A percentile compares a stretch with the other conserved stretches of the same genome.
These are phyloP conservation scores for Alternaria gaisen DNA, from an alignment of 2,329 filamentous ascomycete species.

Conservation along the genomic window DNA sequence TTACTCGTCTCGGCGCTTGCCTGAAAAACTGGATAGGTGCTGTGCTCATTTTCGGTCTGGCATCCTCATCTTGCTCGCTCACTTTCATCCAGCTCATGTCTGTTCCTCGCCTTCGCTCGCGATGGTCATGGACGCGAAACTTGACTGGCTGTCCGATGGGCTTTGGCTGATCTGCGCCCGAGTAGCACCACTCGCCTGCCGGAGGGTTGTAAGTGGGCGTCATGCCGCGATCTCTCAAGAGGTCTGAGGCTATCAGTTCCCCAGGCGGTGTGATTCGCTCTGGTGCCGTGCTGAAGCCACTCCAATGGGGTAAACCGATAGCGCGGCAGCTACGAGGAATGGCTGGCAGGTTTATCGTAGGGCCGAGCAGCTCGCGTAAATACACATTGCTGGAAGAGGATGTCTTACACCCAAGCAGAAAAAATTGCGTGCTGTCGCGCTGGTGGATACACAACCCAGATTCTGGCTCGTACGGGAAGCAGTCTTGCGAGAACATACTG, in stretches of 20 bases:
- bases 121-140: constrained; percentile 3
- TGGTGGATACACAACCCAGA: background rate
- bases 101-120: constrained; percentile 17
- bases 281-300: constrained; percentile 22
- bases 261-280: constrained; percentile 15
- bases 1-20: constrained; percentile 24
- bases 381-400: background rate
- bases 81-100: constrained; percentile 4
- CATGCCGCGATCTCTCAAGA: constrained; percentile 29
- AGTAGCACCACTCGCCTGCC: constrained; percentile 27
- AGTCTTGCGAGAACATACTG: constrained; percentile 22
- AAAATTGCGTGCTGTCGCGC: constrained; percentile 12
- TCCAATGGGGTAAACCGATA: constrained; percentile 34
- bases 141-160: background rate
- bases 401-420: background rate
- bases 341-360: constrained; percentile 17
- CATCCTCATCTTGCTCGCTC: background rate
- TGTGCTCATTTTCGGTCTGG: constrained; percentile 12
- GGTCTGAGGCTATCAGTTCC: constrained; percentile 31
- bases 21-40: constrained; percentile 22
- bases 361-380: constrained; percentile 22
- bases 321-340: constrained; percentile 26
- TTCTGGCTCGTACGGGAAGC: constrained; percentile 11
- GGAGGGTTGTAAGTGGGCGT: constrained; percentile 31
- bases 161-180: constrained; percentile 26